A percentile compares a stretch with the other conserved stretches of the same genome.
phyloP scores from a whole-genome alignment of 1,284 basidiomycete genomes.

The Stereum hirsutum region DNA sequence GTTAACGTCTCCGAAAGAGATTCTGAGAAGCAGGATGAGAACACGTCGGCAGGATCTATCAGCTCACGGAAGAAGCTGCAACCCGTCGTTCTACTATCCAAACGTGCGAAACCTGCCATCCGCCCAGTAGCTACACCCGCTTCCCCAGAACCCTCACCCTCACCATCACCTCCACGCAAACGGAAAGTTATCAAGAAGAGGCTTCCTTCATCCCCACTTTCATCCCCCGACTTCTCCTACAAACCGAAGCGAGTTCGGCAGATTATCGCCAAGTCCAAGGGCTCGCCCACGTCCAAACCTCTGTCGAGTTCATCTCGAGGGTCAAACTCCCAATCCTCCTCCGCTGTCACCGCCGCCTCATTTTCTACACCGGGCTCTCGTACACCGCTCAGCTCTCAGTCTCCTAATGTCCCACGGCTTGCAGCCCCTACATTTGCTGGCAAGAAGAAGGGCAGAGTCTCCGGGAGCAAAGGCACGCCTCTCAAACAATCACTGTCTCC shows the following conservation, averaged over 20 bases:
- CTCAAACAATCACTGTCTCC: conserved; percentile 27
- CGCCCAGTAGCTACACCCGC: too few relatives aligned
- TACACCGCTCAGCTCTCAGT: conserved; percentile 30
- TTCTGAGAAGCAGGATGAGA: conserved; percentile 10
- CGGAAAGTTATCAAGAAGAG: too few relatives aligned
- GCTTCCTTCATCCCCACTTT: too few relatives aligned
- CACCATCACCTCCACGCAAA: conserved; percentile 5
- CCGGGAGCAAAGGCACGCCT: conserved; percentile 20
- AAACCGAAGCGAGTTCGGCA: conserved; percentile 2
- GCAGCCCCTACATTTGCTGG: conserved; percentile 20
- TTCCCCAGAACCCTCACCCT: conserved; percentile 7
- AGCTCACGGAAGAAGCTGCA: not conserved
- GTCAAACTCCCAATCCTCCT: too few relatives aligned
- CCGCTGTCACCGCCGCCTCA: too few relatives aligned
- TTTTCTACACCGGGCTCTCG: too few relatives aligned
- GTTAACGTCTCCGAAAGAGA: conserved; percentile 37
- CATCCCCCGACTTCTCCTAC: too few relatives aligned
- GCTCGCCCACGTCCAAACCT: conserved; percentile 1
- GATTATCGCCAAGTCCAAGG: not conserved
- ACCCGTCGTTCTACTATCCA: too few relatives aligned
- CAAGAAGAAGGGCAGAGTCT: conserved; percentile 19
- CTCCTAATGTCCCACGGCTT: conserved; percentile 32
- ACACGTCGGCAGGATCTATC: not conserved
- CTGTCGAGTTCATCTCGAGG: too few relatives aligned
- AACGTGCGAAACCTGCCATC: too few relatives aligned